Percentiles rank a stretch among this genome's conserved stretches.
These are phyloP conservation scores for Sporothrix luriei DNA, from an alignment of 2,329 filamentous ascomycete genomes.

Conservation along the genomic window DNA sequence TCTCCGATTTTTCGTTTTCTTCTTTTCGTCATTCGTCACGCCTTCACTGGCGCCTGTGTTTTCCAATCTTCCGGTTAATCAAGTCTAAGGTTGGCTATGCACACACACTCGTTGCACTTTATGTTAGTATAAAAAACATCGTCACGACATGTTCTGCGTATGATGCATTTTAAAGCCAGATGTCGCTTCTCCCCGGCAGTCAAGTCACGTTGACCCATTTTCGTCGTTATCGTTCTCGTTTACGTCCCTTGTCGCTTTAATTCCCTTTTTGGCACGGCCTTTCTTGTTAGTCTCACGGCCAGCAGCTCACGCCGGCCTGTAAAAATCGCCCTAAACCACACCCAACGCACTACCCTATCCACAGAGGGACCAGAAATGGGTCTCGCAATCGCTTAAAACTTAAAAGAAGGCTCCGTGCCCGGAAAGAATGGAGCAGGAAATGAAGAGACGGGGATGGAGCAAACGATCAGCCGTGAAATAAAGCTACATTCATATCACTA, in stretches of 20 bases:
- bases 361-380: not conserved
- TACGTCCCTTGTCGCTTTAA: constrained; percentile 12
- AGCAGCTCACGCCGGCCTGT: not conserved
- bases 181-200: not conserved
- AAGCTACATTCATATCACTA: constrained; percentile 12
- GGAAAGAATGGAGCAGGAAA: not conserved
- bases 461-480: not conserved
- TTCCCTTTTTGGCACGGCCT: constrained; percentile 24
- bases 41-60: not conserved
- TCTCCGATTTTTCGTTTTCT: not conserved
- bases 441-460: not conserved
- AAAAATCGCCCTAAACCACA: not conserved
- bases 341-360: not conserved
- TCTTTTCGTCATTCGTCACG: not conserved
- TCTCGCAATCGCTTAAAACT: constrained; percentile 20
- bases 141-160: not conserved
- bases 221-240: constrained; percentile 26
- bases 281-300: constrained; percentile 2
- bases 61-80: not conserved
- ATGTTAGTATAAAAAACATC: not conserved
- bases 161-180: not conserved
- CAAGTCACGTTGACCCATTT: too few relatives aligned
- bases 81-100: not conserved
- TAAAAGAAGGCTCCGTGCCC: not conserved
- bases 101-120: too few relatives aligned